Evolutionary conservation across 2,329 filamentous ascomycete species (phyloP).

Genomic region (Metarhizium humberi): DNA sequence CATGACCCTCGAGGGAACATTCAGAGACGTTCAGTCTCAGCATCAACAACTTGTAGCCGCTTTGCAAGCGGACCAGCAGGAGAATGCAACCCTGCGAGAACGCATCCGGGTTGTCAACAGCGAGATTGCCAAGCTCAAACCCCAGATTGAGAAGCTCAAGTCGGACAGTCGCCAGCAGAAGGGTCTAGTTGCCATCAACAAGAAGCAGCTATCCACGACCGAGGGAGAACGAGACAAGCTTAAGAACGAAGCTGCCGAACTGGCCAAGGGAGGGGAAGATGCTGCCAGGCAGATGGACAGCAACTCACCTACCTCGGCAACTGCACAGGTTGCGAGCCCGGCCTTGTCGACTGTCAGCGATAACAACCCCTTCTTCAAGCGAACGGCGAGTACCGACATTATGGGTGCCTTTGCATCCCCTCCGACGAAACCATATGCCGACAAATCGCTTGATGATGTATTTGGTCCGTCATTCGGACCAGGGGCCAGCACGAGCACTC

Average conservation of each 20-base stretch:
- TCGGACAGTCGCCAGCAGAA: conserved; percentile 92
- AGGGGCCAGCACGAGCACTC: conserved; percentile 22
- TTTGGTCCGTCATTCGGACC: conserved; percentile 62
- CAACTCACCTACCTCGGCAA: conserved; percentile 37
- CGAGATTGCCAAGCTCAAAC: conserved; percentile 76
- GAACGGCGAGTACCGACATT: conserved; percentile 52
- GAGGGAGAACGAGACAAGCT: conserved; percentile 85
- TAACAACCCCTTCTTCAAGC: conserved; percentile 93
- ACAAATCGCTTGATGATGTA: conserved; percentile 75
- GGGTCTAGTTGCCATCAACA: conserved; percentile 94
- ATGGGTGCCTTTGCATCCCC: conserved; percentile 44
- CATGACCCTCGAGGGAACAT: conserved; percentile 69
- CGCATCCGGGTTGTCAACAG: conserved; percentile 75
- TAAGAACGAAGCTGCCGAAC: conserved; percentile 65
- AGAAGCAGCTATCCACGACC: conserved; percentile 87
- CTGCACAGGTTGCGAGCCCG: conserved; percentile 57
- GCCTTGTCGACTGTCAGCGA: conserved; percentile 58
- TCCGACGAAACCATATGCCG: conserved; percentile 38
- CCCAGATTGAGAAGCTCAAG: conserved; percentile 86
- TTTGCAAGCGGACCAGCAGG: conserved; percentile 78
- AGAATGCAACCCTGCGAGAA: conserved; percentile 79
- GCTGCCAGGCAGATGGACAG: conserved; percentile 41
- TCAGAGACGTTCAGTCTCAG: conserved; percentile 74
- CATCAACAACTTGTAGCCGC: conserved; percentile 67
- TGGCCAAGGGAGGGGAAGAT: conserved; percentile 54